Conservation (phyloP, 345 rosid species). For the Aethionema arabicum region DNA sequence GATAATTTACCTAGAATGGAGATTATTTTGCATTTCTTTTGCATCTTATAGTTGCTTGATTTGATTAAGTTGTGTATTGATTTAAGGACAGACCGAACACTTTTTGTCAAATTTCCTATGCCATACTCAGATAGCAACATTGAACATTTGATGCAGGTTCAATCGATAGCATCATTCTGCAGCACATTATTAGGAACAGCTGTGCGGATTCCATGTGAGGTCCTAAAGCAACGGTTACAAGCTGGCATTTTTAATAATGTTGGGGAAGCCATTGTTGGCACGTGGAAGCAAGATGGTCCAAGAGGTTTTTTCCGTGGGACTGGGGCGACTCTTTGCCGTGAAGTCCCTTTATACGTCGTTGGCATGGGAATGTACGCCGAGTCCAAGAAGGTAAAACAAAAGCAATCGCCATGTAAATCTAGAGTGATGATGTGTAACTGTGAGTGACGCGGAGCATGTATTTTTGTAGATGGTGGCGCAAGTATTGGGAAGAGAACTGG, state of each 20-base stretch:
- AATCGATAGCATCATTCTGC: constrained; percentile 90
- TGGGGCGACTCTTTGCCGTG: constrained; percentile 93
- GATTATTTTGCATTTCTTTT: too few species aligned
- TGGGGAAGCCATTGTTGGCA: constrained; percentile 84
- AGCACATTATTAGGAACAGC: constrained; percentile 95
- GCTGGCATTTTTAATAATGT: constrained; percentile 88
- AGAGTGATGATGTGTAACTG: constrained; percentile 4
- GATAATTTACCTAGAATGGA: not conserved
- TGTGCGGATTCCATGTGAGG: constrained; percentile 95
- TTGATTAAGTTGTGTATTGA: constrained; percentile 7
- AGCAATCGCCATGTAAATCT: not conserved
- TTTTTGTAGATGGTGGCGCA: constrained; percentile 62
- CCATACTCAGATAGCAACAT: not conserved
- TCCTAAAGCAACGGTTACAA: constrained; percentile 93
- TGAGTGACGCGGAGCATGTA: not conserved
- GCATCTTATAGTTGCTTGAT: constrained; percentile 5
- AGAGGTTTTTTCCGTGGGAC: constrained; percentile 97
- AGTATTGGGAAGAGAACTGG: constrained; percentile 73
- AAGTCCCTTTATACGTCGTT: constrained; percentile 94
- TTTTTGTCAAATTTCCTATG: constrained; percentile 7
- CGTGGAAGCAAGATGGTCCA: constrained; percentile 93
- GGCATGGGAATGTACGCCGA: constrained; percentile 92
- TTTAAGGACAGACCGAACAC: not conserved
- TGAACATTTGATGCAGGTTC: constrained; percentile 56
- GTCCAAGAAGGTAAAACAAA: constrained; percentile 75